A percentile compares a stretch with the other conserved stretches of the same genome.
These are phyloP conservation scores for Trichoderma harzianum DNA, from an alignment of 2,329 filamentous ascomycete species.

Conservation along the genomic window DNA sequence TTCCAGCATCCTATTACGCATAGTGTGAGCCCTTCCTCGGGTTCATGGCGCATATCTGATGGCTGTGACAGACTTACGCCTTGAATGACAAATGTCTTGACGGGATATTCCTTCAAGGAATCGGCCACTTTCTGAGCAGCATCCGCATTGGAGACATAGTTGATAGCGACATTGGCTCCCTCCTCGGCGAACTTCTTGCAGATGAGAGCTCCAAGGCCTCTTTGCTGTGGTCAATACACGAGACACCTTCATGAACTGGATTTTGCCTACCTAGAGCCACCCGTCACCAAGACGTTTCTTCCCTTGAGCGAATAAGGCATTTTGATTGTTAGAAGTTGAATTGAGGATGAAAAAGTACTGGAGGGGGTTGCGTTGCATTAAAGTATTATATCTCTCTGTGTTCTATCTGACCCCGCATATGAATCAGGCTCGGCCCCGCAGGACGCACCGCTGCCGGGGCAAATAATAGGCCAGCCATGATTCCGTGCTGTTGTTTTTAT, in stretches of 20 bases:
- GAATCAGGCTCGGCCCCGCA: not conserved
- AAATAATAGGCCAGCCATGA: not conserved
- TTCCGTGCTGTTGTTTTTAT: not conserved
- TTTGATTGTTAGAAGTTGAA: not conserved
- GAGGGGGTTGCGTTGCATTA: not conserved
- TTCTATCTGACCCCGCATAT: not conserved
- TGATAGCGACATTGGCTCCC: conserved; percentile 8
- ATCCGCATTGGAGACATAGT: not conserved
- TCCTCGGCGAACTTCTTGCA: conserved; percentile 14
- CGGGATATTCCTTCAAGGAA: not conserved
- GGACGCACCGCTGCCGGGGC: not conserved
- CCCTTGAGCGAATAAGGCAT: conserved; percentile 15
- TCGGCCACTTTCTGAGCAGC: not conserved
- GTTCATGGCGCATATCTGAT: not conserved
- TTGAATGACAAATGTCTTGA: not conserved
- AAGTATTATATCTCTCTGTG: not conserved
- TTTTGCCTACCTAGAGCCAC: not conserved
- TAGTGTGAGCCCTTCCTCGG: not conserved
- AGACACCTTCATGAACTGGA: not conserved
- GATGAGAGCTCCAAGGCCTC: conserved; percentile 11
- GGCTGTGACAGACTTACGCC: not conserved
- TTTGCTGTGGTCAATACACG: not conserved
- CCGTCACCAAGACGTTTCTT: conserved; percentile 10
- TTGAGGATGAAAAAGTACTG: not conserved
- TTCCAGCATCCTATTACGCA: not conserved